Percentiles rank a stretch among this genome's conserved stretches.
Evolutionary conservation across 345 rosid species (phyloP).

Genomic region (Microcos paniculata): DNA sequence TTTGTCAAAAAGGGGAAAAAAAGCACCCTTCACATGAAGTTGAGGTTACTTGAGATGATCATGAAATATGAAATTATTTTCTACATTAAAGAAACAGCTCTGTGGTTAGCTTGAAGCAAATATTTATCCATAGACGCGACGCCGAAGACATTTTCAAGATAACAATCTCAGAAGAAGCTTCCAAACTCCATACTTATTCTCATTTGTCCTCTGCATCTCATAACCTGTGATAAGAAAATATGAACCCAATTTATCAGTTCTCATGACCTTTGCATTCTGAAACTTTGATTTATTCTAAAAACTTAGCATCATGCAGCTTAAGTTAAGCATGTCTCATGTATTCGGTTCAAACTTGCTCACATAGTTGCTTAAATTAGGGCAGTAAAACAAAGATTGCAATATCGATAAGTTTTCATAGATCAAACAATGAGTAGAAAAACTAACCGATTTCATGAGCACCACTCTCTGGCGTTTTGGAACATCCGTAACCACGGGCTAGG

Average conservation of each 20-base stretch:
- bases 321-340: background rate
- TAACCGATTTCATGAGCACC: slow-evolving; percentile 53
- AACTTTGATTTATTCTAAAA: background rate
- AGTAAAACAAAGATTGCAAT: background rate
- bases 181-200: background rate
- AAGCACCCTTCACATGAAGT: too few relatives aligned
- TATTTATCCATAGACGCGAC: background rate
- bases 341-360: background rate
- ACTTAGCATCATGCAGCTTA: background rate
- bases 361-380: background rate
- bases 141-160: background rate
- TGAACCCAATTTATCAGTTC: background rate
- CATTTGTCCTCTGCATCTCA: background rate
- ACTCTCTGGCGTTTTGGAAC: slow-evolving; percentile 96
- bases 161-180: slow-evolving; percentile 4
- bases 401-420: background rate
- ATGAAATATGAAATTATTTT: background rate
- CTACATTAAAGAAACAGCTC: background rate
- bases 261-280: background rate
- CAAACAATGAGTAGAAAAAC: background rate
- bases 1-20: background rate
- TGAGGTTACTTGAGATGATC: background rate
- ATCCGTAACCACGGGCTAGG: slow-evolving; percentile 94
- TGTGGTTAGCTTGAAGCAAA: background rate
- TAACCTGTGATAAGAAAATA: background rate